Base-by-base conservation (phyloP, 2,329 filamentous ascomycete species). In the Verticillium alfalfae region DNA sequence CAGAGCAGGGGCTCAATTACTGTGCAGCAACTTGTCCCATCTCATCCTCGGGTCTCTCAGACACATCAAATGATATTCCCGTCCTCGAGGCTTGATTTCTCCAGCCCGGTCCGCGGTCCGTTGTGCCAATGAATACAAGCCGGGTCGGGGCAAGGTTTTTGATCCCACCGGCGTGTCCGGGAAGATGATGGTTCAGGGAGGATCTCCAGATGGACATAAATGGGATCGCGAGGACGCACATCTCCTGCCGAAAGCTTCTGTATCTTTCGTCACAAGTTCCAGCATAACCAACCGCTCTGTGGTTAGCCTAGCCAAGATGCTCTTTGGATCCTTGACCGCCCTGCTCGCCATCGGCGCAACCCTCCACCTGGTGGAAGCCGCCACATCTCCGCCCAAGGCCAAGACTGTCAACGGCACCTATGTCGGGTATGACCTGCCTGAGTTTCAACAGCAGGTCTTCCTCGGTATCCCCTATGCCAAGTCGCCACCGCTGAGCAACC, bases 401-500 rank as follows among this genome's bases (percentile, higher is more conserved):
- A 26, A n/a, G 12, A 61, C 34, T 22, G 37, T 62, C 36, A 78
- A 77, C 56, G 77, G 76, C n/a, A 73, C 78, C 0, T 79, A 79
- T 59, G 61, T 66, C 22, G 79, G 79, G 1, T 61, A 70, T 2
- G 68, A 73, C 56, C 71, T 71, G 31, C 55, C 70, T 0, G 66
- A 69, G 4, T 81, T 79, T 59, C 63, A 75, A 18, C 78, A 79
- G 31, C 78, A 83, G 59, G 71, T 77, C 61, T 82, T 81, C 65
- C 68, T 81, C 8, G 78, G 78, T 4, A 77, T 85, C 7, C 82
- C 82, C 0, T 85, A 79, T 67, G 82, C 82, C 34, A 60, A 61
- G 63, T 67, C 72, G 22, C 70, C 73, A 1, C 79, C 86, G 3
- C 86, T 87, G 64, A 73, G 73, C 0, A 66, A 79, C 2, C 82